Evolutionary conservation across 805 yeast species (phyloP), one percentile per base, ranked within the genome.

Genomic region (Metschnikowia koreensis): DNA sequence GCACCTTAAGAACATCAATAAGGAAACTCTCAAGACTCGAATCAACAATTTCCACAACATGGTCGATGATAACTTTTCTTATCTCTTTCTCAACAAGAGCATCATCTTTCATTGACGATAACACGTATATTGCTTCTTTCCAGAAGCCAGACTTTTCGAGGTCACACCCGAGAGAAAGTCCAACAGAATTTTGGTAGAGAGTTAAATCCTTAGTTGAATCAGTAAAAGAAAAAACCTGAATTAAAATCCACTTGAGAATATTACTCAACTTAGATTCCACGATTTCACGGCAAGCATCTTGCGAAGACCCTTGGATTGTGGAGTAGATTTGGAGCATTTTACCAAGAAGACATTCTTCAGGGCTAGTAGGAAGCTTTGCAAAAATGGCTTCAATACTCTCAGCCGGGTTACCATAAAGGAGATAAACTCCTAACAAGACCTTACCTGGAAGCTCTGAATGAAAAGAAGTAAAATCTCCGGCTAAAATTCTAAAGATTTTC

Each of bases 121-220:
- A 74, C 2, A 87, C 84, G 62, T 79, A 87, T 2, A 89, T 55
- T 0, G 96, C 79, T 55, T 84, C 87, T 51, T 74, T 73, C 75
- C 80, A 77, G 46, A 79, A 67, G 0, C 79, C 80, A n/a, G 63
- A 63, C 8, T 67, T 54, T 44, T 71, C 75, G 40, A 88, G 71
- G 53, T 51, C 80, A 41, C 77, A 72, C 10, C 87, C 84, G 61
- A 83, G 73, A 8, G 61, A 42, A 26, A 62, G 16, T 11, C 64
- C 55, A n/a, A 68, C 74, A 1, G n/a, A 62, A 66, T 65, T 74
- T 29, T 51, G 52, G 5, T 41, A 26, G 6, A 33, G 13, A 5
- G 33, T 11, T 22, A 51, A 50, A 31, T 48, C 54, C 22, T 43
- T 38, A 31, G 56, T 56, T 26, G 49, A 52, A 5, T 39, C 22